Base-by-base conservation (phyloP, 306 rosid species). In the Cicer yamashitae region DNA sequence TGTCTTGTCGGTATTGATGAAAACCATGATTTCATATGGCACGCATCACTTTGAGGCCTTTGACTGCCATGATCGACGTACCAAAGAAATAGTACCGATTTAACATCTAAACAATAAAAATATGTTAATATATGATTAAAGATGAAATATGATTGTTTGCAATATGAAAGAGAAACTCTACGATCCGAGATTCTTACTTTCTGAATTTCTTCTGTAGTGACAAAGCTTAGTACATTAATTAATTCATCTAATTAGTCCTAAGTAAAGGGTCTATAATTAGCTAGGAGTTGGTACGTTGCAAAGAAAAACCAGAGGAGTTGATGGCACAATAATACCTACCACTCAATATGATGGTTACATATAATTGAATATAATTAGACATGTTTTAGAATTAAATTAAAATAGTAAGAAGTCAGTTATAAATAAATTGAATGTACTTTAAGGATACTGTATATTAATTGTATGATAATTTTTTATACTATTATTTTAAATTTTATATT, bases 21-120 rank as follows among this genome's bases (percentile, higher is more conserved):
- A 83, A 62, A 63, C 58, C 61, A 83, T 83, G 81, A 79, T 79
- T 79, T 67, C 78, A 61, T 25, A 75, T 67, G 81, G 86, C 83
- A 79, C 75, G 84, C 84, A 79, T 18, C 13, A 72, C n/a, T 68
- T 75, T 70, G 81, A 79, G 75, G 86, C 62, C 67, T 83, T 83
- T 83, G 86, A 79, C 84, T 34, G 67, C 47, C 65, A 70, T 79
- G 67, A 83, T 78, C 51, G 37, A 71, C 58, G 45, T 59, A 57
- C 67, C 43, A 64, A 56, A 17, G 10, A 57, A 56, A 34, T 48
- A 47, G 40, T 25, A 11, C 63, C 79, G 62, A 45, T 76, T 62
- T 73, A 57, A 53, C 54, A 39, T 66, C 63, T 67, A 63, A 77
- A 59, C 76, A 59, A 59, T 59, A 39, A 10, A 10, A 48, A 14